Evolutionary conservation across 2,329 filamentous ascomycete genomes (phyloP).

Genomic region (Aspergillus sp.): DNA sequence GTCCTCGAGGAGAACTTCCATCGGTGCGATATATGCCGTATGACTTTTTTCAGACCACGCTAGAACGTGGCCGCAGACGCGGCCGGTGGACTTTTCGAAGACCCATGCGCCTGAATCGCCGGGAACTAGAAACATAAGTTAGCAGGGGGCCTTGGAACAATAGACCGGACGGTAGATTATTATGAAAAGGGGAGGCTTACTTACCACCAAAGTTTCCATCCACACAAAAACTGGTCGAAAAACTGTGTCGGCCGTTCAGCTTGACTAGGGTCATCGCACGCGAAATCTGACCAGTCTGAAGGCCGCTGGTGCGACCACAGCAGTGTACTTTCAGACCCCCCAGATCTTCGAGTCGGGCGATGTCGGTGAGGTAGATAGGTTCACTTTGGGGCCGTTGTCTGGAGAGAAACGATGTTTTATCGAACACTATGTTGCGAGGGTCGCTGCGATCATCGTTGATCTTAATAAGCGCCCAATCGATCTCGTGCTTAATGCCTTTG

Average conservation of each 20-base stretch:
- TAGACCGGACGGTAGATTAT: conserved; percentile 1
- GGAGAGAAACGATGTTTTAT: conserved; percentile 15
- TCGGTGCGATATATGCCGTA: conserved; percentile 89
- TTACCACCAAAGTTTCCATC: conserved; percentile 57
- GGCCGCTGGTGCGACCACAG: conserved; percentile 79
- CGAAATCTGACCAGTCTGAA: conserved; percentile 75
- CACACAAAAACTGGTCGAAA: conserved; percentile 68
- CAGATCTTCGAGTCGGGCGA: conserved; percentile 55
- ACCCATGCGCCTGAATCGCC: conserved; percentile 95
- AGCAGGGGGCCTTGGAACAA: conserved; percentile 3
- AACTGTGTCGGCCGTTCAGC: conserved; percentile 77
- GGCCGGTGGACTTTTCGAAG: conserved; percentile 72
- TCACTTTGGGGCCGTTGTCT: conserved; percentile 21
- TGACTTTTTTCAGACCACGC: conserved; percentile 79
- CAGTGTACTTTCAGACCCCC: conserved; percentile 80
- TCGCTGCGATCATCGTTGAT: conserved; percentile 71
- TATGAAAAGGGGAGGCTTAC: conserved; percentile 20
- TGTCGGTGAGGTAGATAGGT: conserved; percentile 53
- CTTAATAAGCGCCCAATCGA: conserved; percentile 91
- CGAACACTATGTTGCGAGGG: conserved; percentile 64
- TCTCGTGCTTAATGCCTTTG: conserved; percentile 76
- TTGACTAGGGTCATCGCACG: conserved; percentile 80
- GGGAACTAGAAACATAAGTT: conserved; percentile 53
- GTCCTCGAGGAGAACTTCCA: conserved; percentile 85
- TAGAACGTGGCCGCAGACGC: conserved; percentile 84